These are phyloP conservation scores for Tetrahymena malaccensis DNA, from an alignment of 73 alveolate genomes.

Conservation along the genomic window DNA sequence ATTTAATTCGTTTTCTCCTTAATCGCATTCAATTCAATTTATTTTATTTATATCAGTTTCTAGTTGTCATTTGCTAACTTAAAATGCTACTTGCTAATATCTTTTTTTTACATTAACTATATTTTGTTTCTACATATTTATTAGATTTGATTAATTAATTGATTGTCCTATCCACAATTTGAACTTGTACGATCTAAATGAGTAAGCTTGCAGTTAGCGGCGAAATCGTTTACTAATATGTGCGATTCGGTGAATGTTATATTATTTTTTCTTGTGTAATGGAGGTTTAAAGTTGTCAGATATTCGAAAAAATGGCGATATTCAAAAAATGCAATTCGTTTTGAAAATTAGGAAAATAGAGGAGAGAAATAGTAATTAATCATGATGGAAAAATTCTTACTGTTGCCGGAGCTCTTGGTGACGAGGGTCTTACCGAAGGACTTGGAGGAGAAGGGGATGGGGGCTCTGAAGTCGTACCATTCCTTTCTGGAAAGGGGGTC, in stretches of 20 bases:
- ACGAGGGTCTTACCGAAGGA: slow-evolving; percentile 35
- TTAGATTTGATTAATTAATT: neutral
- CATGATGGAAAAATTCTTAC: slow-evolving; percentile 2
- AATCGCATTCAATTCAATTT: neutral
- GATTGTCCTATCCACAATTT: neutral
- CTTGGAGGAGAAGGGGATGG: slow-evolving; percentile 33
- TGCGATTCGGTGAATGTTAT: neutral
- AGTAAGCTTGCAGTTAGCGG: neutral
- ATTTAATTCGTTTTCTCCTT: neutral
- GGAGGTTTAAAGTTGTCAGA: neutral
- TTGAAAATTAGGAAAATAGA: neutral
- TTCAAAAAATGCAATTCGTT: neutral
- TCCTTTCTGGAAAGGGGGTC: slow-evolving; percentile 42
- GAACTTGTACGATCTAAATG: neutral
- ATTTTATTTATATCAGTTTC: neutral
- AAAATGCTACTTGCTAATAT: neutral
- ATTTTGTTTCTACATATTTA: neutral
- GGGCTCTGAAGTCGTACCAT: slow-evolving; percentile 42
- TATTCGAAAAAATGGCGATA: neutral
- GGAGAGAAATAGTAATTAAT: neutral
- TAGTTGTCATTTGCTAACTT: neutral
- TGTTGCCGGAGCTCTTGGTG: slow-evolving; percentile 31
- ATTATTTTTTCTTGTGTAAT: neutral
- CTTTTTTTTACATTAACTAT: neutral
- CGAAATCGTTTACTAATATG: neutral